A percentile compares a stretch with the other conserved stretches of the same genome.
Conservation (phyloP, 1,139 yeast species). For the Lodderomyces orthopsilosis region DNA sequence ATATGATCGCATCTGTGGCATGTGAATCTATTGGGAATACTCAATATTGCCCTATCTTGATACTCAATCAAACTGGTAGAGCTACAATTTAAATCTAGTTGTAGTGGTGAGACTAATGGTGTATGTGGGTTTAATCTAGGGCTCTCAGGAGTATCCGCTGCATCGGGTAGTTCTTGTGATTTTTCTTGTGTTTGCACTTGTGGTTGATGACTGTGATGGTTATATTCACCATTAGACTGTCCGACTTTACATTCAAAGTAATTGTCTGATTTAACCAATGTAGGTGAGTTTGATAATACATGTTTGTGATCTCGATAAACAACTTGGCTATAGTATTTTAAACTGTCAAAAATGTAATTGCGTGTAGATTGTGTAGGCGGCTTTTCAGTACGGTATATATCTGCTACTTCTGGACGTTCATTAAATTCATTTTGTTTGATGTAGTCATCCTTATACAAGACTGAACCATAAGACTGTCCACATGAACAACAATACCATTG, state of each 20-base stretch:
- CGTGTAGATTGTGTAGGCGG: conserved; percentile 6
- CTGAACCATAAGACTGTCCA: conserved; percentile 49
- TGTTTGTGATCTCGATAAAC: conserved; percentile 21
- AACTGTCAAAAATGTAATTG: conserved; percentile 15
- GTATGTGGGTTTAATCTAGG: conserved; percentile 4
- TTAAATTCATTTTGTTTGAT: conserved; percentile 3
- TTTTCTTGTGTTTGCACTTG: background rate
- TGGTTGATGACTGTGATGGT: background rate
- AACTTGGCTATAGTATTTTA: conserved; percentile 31
- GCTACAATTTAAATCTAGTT: conserved; percentile 8
- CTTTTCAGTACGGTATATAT: background rate
- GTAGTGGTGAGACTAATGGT: conserved; percentile 11
- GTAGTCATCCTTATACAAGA: conserved; percentile 25
- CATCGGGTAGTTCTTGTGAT: background rate
- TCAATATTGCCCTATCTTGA: conserved; percentile 15
- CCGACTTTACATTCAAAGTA: conserved; percentile 8
- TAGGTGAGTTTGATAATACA: conserved; percentile 5
- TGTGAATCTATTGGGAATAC: conserved; percentile 36
- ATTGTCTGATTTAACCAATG: conserved; percentile 2
- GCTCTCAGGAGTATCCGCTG: conserved; percentile 1
- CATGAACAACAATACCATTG: conserved; percentile 57
- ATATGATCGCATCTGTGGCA: conserved; percentile 49
- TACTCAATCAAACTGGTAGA: conserved; percentile 9
- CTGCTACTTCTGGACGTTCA: background rate
- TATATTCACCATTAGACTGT: background rate